These are phyloP conservation scores for Irineochytrium annulatum DNA, from an alignment of 192 early-diverging fungal species.

Conservation along the genomic window DNA sequence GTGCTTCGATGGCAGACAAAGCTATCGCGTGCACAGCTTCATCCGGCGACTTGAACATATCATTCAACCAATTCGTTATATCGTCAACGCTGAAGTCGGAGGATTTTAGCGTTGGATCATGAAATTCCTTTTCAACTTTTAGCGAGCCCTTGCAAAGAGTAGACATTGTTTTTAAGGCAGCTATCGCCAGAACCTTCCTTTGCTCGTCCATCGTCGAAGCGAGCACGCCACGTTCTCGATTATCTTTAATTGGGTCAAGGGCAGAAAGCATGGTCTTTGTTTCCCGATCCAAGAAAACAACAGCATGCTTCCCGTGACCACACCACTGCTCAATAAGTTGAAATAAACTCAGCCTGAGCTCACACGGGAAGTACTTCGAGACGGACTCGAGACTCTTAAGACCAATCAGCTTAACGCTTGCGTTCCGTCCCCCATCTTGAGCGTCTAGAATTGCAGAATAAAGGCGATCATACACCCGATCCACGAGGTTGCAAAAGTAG, in stretches of 20 bases:
- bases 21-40: slow-evolving; percentile 41
- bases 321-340: slow-evolving; percentile 90
- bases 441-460: slow-evolving; percentile 2
- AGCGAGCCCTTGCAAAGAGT: slow-evolving; percentile 65
- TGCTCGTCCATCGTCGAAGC: slow-evolving; percentile 73
- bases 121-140: slow-evolving; percentile 12
- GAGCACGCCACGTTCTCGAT: slow-evolving; percentile 57
- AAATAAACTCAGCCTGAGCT: slow-evolving; percentile 72
- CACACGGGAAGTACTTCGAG: slow-evolving; percentile 58
- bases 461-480: slow-evolving; percentile 75
- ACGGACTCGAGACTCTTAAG: background rate
- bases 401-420: background rate
- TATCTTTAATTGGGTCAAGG: slow-evolving; percentile 70
- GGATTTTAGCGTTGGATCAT: slow-evolving; percentile 1
- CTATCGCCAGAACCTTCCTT: slow-evolving; percentile 67
- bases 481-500: slow-evolving; percentile 86
- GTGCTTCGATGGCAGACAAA: slow-evolving; percentile 62
- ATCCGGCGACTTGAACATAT: slow-evolving; percentile 36
- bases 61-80: slow-evolving; percentile 39
- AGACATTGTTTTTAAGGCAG: slow-evolving; percentile 85
- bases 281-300: slow-evolving; percentile 56
- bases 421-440: background rate
- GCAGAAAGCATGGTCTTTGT: slow-evolving; percentile 61
- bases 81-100: slow-evolving; percentile 33
- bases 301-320: slow-evolving; percentile 67